Base-by-base conservation (phyloP, 2,329 filamentous ascomycete species). In the Phoma sp. region DNA sequence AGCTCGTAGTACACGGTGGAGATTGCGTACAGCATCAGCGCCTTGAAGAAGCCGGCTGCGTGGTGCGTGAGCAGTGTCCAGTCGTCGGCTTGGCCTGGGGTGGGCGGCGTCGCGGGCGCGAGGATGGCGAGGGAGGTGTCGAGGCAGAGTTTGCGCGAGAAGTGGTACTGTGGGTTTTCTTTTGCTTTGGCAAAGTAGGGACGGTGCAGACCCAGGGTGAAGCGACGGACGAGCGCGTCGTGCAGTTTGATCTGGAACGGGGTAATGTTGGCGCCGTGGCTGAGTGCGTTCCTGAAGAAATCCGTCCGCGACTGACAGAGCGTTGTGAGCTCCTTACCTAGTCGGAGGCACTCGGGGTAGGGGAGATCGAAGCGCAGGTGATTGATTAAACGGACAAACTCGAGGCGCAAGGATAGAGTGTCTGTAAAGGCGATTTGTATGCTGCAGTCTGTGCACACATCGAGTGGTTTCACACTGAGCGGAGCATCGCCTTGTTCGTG, bases 201-300 rank as follows among this genome's bases (percentile, higher is more conserved):
- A 7, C 77, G 78, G 58, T 88, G 84, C 0, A 88, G 72, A 0
- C 79, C 76, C 13, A 87, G 77, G 2, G 86, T 62, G 62, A 85
- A 86, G 13, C 85, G 81, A 5, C 82, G 81, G 4, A 83, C 74
- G 0, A 83, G 72, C 36, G 81, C 80, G 43, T 85, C 79, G 24
- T 84, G 69, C 5, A 85, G 64, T 53, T 84, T 84, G 2, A 76
- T 69, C n/a, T 79, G 77, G 48, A 83, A 82, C 13, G 59, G 57
- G 10, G 60, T 62, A 19, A 59, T 55, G 3, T 43, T 47, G 9
- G 46, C 32, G 12, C 55, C 36, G 3, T 38, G n/a, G 6, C 25
- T 24, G 24, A 69, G 38, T 12, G 57, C 60, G 1, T 55, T 39
- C 40, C 65, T 63, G 29, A 68, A 54, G 9, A 62, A 58, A 4